Evolutionary conservation across 805 yeast species (phyloP).

Genomic region (Crinitomyces ghanaensis): DNA sequence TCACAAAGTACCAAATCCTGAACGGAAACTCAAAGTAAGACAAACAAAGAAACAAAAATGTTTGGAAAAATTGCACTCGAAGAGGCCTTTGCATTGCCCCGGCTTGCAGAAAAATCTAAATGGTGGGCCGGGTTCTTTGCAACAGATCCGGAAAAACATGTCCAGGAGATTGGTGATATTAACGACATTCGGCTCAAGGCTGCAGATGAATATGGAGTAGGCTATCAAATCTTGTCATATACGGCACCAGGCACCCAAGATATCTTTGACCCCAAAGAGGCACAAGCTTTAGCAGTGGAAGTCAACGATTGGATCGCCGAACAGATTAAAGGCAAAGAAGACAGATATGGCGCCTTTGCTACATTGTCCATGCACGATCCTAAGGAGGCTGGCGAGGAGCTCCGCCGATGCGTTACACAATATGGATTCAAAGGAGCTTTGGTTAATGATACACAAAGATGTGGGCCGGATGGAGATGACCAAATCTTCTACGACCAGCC

Average conservation of each 20-base stretch:
- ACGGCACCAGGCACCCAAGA: conserved; percentile 4
- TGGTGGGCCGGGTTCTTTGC: conserved; percentile 5
- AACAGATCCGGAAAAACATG: conserved; percentile 1
- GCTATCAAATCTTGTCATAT: conserved; percentile 3
- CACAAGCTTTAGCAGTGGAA: conserved; percentile 3
- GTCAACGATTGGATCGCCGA: conserved; percentile 3
- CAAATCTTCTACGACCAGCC: no score
- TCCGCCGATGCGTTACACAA: conserved; percentile 3
- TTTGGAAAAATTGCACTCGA: conserved; percentile 4
- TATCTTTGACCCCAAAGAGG: conserved; percentile 3
- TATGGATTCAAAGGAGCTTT: conserved; percentile 4
- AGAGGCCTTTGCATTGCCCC: conserved; percentile 4
- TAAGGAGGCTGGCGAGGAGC: conserved; percentile 3
- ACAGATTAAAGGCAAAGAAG: conserved; percentile 5
- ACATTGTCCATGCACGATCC: conserved; percentile 7
- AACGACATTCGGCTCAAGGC: conserved; percentile 1
- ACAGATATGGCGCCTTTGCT: conserved; percentile 6
- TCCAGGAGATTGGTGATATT: conserved; percentile 1
- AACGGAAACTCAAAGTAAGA: not conserved
- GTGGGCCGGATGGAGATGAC: no score
- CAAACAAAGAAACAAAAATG: not conserved
- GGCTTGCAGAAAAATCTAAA: conserved; percentile 1
- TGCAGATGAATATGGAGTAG: conserved; percentile 3
- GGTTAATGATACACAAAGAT: no score
- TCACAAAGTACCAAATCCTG: no score